These are phyloP conservation scores for Tremellales sp. DNA, from an alignment of 1,284 basidiomycete species.

Conservation along the genomic window DNA sequence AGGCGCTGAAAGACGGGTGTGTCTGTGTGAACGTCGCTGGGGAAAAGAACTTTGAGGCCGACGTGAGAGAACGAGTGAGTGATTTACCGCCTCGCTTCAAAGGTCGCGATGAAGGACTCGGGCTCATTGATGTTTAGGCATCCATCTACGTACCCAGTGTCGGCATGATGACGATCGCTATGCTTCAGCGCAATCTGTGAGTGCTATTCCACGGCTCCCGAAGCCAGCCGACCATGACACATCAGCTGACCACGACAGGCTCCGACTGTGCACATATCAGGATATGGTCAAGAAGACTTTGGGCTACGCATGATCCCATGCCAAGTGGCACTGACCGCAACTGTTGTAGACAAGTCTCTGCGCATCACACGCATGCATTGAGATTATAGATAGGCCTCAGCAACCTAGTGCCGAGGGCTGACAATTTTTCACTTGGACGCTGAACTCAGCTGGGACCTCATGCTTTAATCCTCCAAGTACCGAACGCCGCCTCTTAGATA, in stretches of 20 bases:
- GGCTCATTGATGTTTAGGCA: conserved; percentile 59
- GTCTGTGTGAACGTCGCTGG: conserved; percentile 89
- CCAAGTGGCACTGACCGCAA: too few relatives aligned
- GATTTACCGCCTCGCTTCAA: not conserved
- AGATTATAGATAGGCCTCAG: too few relatives aligned
- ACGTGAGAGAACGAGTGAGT: conserved; percentile 81
- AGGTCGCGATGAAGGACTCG: too few relatives aligned
- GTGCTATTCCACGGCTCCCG: not conserved
- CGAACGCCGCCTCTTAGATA: conserved; percentile 37
- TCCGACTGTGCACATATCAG: conserved; percentile 68
- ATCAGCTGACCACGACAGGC: conserved; percentile 45
- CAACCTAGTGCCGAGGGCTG: too few relatives aligned
- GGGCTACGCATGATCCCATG: not conserved
- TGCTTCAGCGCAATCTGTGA: conserved; percentile 69
- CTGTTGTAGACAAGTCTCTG: too few relatives aligned
- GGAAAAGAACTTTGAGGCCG: conserved; percentile 94
- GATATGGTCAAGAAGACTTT: conserved; percentile 34
- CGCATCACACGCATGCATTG: too few relatives aligned
- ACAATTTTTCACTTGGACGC: too few relatives aligned
- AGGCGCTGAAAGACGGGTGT: conserved; percentile 86
- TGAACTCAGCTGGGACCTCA: too few relatives aligned
- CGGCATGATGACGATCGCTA: conserved; percentile 93
- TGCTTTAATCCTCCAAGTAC: conserved; percentile 38
- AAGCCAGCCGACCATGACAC: not conserved
- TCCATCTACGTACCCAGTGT: conserved; percentile 89